phyloP scores from a whole-genome alignment of 139 green algal genomes.

The Picochlorum sp. region DNA sequence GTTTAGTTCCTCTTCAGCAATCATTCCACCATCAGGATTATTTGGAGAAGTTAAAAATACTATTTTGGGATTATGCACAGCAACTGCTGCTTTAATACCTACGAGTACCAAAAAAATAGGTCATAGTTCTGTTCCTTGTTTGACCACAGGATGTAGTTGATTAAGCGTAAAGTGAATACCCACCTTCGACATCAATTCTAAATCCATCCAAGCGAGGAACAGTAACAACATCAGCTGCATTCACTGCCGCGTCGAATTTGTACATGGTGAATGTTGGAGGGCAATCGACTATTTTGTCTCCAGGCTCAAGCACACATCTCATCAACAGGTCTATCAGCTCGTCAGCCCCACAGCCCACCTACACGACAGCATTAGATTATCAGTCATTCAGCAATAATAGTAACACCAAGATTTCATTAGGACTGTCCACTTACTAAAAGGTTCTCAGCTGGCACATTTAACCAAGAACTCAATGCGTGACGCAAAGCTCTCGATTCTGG shows the following conservation, averaged over 20 bases:
- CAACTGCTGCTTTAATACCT: constrained; percentile 58
- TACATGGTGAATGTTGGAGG: constrained; percentile 99
- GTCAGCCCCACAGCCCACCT: constrained; percentile 90
- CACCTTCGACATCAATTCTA: constrained; percentile 73
- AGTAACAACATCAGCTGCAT: constrained; percentile 68
- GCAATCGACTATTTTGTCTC: constrained; percentile 86
- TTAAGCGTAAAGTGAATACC: not conserved
- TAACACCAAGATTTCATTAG: not conserved
- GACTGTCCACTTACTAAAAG: constrained; percentile 68
- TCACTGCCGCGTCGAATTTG: constrained; percentile 92
- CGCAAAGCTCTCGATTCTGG: constrained; percentile 78
- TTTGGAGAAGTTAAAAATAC: constrained; percentile 98
- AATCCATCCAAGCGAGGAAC: constrained; percentile 79
- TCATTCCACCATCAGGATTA: constrained; percentile 94
- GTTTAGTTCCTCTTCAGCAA: constrained; percentile 67
- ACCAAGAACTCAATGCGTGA: constrained; percentile 51
- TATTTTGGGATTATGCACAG: constrained; percentile 80
- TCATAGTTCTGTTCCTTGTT: no score
- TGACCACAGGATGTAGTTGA: not conserved
- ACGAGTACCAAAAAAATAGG: no score
- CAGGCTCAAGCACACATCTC: constrained; percentile 84
- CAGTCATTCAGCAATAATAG: not conserved
- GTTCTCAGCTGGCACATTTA: constrained; percentile 71
- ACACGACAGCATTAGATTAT: constrained; percentile 8
- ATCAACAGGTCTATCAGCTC: constrained; percentile 94